Evolutionary conservation across 352 stramenopile species (phyloP), one percentile per base, ranked within the genome.

Genomic region (Thalassiosira exigua): DNA sequence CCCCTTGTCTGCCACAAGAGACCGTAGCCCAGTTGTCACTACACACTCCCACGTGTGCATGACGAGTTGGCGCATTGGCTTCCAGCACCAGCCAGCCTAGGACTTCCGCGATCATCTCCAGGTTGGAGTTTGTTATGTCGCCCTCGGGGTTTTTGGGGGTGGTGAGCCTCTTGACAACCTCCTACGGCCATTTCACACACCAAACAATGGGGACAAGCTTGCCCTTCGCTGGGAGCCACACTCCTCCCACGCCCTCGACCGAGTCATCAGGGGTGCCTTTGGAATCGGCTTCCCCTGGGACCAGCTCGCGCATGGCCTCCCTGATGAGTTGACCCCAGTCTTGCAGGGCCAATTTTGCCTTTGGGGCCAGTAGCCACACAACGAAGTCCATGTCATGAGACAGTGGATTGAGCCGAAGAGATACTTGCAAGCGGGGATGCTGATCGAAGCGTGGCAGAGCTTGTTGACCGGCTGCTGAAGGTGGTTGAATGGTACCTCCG

Each of bases 21-120:
- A 71, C 62, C 4, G 62, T 71, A n/a, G 62, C 26, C 1, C 4
- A 30, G 14, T 71, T 71, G 21, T 71, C 62, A 22, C 62, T 71
- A 3, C 44, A 71, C 0, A 71, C 26, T 0, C 44, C 48, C 1
- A 61, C 24, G 32, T 59, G 48, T 4, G 29, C 26, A 3, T 5
- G 3, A 0, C 39, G 24, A 0, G 56, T 1, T 29, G 60, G n/a
- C 27, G 44, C 70, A 0, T 69, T 26, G 19, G 14, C 32, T 30
- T 79, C 60, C 11, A 83, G 64, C 0, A 83, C 60, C 0, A 83
- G 32, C 59, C 59, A 79, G 17, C 76, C 22, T 3, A 77, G 17
- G 5, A 72, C 22, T 30, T 72, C 14, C 7, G 48, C 74, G 3
- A 58, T 66, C 50, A 67, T 70, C 33, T 85, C 78, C 3, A 85